A percentile compares a stretch with the other conserved stretches of the same genome.
phyloP scores from a whole-genome alignment of 768 basidiomycete species.

The Leucogyrophana mollusca region DNA sequence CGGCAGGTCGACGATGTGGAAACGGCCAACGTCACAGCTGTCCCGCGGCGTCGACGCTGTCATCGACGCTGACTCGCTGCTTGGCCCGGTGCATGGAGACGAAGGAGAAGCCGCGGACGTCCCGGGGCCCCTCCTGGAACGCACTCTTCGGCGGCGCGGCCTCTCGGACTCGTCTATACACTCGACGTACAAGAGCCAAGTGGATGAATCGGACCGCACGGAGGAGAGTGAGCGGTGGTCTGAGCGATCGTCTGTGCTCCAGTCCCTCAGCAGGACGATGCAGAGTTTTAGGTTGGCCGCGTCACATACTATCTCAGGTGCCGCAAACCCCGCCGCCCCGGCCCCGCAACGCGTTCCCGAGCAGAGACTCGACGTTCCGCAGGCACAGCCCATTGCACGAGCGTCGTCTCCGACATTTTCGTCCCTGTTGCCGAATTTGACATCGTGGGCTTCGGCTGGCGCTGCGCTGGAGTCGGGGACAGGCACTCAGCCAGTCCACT shows the following conservation, averaged over 20 bases:
- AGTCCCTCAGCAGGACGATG: constrained; percentile 52
- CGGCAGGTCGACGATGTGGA: constrained; percentile 17
- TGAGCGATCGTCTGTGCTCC: constrained; percentile 49
- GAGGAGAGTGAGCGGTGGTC: constrained; percentile 28
- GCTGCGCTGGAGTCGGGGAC: constrained; percentile 13
- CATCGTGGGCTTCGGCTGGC: constrained; percentile 33
- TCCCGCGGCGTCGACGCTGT: constrained; percentile 79
- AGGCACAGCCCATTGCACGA: constrained; percentile 18
- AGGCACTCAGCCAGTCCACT: neutral
- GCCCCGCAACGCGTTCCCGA: constrained; percentile 2
- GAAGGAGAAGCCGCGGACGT: constrained; percentile 41
- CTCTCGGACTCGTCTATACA: constrained; percentile 92
- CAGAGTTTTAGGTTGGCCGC: constrained; percentile 44
- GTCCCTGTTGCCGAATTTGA: constrained; percentile 31
- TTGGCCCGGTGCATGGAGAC: constrained; percentile 25
- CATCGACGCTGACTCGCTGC: constrained; percentile 50
- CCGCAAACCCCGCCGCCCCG: constrained; percentile 7
- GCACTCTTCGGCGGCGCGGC: constrained; percentile 73
- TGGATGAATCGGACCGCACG: constrained; percentile 26
- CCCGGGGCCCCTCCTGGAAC: constrained; percentile 57
- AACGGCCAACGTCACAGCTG: constrained; percentile 29
- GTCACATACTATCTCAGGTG: constrained; percentile 26
- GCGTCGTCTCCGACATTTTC: constrained; percentile 19
- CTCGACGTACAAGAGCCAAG: constrained; percentile 71
- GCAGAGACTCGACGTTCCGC: constrained; percentile 9